Evolutionary conservation across 73 alveolate species (phyloP), one percentile per base, ranked within the genome.

Genomic region (Paraurostyla sp.): DNA sequence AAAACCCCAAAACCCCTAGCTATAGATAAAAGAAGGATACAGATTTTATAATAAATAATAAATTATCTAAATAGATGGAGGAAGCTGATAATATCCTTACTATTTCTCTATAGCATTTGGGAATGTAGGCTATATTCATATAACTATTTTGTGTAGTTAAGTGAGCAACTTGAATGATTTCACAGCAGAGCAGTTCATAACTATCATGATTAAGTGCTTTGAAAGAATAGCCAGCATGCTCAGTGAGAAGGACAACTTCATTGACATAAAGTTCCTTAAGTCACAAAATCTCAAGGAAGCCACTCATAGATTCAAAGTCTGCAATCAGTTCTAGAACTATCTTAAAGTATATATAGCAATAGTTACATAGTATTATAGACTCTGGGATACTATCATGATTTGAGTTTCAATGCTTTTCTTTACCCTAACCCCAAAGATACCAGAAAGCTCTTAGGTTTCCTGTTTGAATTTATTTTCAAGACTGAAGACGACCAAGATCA

Each of bases 81-180:
- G 95, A 90, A 63, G 95, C 95, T 27, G 95, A 90, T 50, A 87
- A 90, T 13, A 81, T 90, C 75, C 85, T 90, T 29, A 58, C 83
- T 15, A 54, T 52, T 9, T 57, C 71, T 7, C 59, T 90, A 4
- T 32, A 90, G 29, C 82, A 87, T 0, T 40, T 90, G 11, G 95
- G 95, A 56, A 41, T 83, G 80, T 73, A 76, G 20, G 68, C 42
- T 13, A n/a, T 4, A 45, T 43, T 30, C 48, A 6, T 15, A 29
- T 7, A 73, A 38, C 32, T 27, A 25, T 18, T 65, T 38, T 1
- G 2, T 45, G 23, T 73, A 73, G 86, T 20, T 13, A 43, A 40
- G 82, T 65, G 25, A 3, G n/a, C 9, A 81, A 81, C 27, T 42
- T 81, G 71, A 41, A 54, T 42, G 81, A 81, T 18, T 57, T 81